Base-by-base conservation (phyloP, 441 rosid species). In the Melastoma candidum region DNA sequence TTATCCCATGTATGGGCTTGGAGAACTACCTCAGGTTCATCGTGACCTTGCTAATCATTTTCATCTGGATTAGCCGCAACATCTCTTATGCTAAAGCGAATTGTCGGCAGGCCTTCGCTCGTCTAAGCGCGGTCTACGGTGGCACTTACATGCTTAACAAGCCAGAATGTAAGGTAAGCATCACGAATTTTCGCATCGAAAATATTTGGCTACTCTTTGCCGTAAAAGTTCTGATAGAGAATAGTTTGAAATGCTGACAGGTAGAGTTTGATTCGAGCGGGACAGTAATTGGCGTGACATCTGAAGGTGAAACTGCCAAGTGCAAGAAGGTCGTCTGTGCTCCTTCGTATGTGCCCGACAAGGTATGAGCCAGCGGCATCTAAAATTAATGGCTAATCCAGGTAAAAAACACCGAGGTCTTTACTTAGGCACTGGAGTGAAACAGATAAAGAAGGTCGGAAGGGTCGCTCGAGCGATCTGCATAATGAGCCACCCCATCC, bases 71-170 rank as follows among this genome's bases (percentile, higher is more conserved):
- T 8, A 1, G 8, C 8, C 41, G 22, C 22, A 4, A 32, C 8
- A 32, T 32, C 41, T 32, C 8, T 32, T 63, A 58, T 63, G 44
- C 71, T 47, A 26, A 12, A 2, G n/a, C 59, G 50, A 46, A 26
- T 55, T 50, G 36, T 26, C 59, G 50, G 46, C 58, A 80, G 90
- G 87, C 83, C 26, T 83, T 83, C 58, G 90, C 90, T 2, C 90
- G 90, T 46, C 67, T 80, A 48, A 83, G 90, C 60, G 90, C 86
- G 7, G 90, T 83, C 44, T 83, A 83, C 14, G 90, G 90, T 49
- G 87, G 90, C 47, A 83, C 90, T 46, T 80, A 83, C 81, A 83
- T 83, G 90, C 87, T 83, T n/a, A 78, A 75, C 77, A 83, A 80
- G 63, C 81, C 87, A 39, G 79, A 78, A 51, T 83, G 90, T 66